Conservation (phyloP, 805 yeast species). For the Metschnikowia matae region DNA sequence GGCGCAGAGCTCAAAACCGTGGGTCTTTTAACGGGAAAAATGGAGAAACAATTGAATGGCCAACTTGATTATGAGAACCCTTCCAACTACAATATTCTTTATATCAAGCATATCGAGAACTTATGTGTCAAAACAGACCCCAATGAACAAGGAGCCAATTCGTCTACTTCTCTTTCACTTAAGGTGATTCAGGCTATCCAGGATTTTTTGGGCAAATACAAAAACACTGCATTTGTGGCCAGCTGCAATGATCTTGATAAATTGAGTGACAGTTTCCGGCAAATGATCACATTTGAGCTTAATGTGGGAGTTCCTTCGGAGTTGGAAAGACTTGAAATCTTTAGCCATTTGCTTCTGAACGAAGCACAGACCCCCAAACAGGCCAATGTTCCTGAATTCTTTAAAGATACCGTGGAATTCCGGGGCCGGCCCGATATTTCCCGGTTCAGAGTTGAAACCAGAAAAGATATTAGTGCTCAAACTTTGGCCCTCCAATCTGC, state of each 20-base stretch:
- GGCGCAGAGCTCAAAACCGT: slow-evolving; percentile 76
- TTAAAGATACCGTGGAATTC: slow-evolving; percentile 20
- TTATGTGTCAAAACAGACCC: slow-evolving; percentile 65
- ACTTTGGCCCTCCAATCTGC: slow-evolving; percentile 82
- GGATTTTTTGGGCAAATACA: slow-evolving; percentile 44
- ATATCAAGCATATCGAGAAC: slow-evolving; percentile 70
- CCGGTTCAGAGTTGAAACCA: slow-evolving; percentile 19
- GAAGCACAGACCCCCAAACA: slow-evolving; percentile 15
- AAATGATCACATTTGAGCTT: slow-evolving; percentile 72
- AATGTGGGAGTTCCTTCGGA: slow-evolving; percentile 77
- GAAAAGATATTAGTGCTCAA: slow-evolving; percentile 45
- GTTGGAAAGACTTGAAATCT: slow-evolving; percentile 61
- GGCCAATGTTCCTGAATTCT: slow-evolving; percentile 15
- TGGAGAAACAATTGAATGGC: slow-evolving; percentile 47
- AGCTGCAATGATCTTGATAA: slow-evolving; percentile 72
- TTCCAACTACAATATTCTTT: slow-evolving; percentile 42
- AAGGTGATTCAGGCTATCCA: slow-evolving; percentile 56
- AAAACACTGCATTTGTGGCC: slow-evolving; percentile 48
- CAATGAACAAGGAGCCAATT: slow-evolving; percentile 42
- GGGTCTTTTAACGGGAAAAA: slow-evolving; percentile 71
- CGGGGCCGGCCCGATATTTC: slow-evolving; percentile 15
- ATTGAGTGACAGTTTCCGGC: slow-evolving; percentile 61
- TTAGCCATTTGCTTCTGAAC: slow-evolving; percentile 43
- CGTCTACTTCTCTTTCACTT: slow-evolving; percentile 43
- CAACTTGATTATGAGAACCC: slow-evolving; percentile 37